Evolutionary conservation across 495 filamentous ascomycete genomes (phyloP), one percentile per base, ranked within the genome.

Genomic region (Lasiosphaeria hispida): DNA sequence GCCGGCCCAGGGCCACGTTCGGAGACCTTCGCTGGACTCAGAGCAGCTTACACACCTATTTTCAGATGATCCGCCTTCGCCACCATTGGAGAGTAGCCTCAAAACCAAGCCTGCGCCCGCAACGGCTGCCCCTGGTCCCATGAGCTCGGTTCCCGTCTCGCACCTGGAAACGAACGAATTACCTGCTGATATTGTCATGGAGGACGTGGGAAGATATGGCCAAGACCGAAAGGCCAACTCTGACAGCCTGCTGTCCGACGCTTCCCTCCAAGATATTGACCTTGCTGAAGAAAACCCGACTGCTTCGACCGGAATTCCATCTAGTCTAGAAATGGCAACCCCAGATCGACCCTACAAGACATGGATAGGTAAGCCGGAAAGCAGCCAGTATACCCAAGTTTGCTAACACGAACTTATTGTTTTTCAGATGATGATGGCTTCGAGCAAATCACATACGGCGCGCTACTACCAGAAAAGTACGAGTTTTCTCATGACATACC

Each of bases 401-500:
- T 10, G 11, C 23, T 30, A 30, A 30, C n/a, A 35, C 40, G 36
- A 14, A 53, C 50, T 15, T n/a, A 10, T 38, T 3, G 23, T 30
- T 5, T 5, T 30, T 30, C 19, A 59, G 56, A 47, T 43, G 49
- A 58, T 10, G 14, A 30, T 6, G 63, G 60, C 4, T 15, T 17
- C 8, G n/a, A 45, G 10, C 0, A 1, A 0, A 0, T 2, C 11
- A 52, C 59, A 17, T 47, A 35, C 23, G 64, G 67, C 23, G 60
- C 57, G 4, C 39, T 67, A 2, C 10, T 69, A n/a, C 67, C 67
- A 0, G 64, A 65, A 10, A 57, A 57, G 10, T 69, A 69, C 39
- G 30, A 62, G 30, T 14, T 53, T 7, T 48, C 42, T 2, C 33
- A 41, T 13, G 39, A 18, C 13, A 54, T 40, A 10, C 43, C 60